These are phyloP conservation scores for Nicotiana knightiana DNA, from an alignment of 257 asterid genomes.

Conservation along the genomic window DNA sequence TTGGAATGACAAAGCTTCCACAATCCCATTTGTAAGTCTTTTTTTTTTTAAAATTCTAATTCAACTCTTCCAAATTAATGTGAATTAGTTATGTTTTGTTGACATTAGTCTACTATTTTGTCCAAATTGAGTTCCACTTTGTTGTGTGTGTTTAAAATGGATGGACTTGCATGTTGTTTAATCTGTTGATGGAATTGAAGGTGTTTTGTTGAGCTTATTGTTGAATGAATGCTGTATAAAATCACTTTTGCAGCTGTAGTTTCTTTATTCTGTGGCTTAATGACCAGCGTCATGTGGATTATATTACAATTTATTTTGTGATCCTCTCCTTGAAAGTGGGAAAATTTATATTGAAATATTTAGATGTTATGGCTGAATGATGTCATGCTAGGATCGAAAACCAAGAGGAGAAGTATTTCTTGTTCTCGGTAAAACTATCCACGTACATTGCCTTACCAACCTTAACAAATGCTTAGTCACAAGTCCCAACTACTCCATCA, in stretches of 20 bases:
- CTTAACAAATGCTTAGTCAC: background rate
- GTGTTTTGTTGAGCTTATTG: background rate
- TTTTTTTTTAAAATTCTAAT: background rate
- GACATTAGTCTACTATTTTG: background rate
- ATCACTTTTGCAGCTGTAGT: background rate
- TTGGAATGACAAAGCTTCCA: conserved; percentile 94
- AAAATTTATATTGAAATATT: background rate
- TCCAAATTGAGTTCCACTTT: background rate
- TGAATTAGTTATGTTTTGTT: background rate
- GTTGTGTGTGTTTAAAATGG: background rate
- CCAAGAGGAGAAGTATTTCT: background rate
- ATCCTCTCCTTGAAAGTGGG: background rate
- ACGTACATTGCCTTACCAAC: background rate
- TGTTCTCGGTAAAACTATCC: background rate
- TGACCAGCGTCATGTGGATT: background rate
- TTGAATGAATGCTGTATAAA: background rate
- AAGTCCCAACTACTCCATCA: background rate
- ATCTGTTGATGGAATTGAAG: background rate
- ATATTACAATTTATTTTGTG: background rate
- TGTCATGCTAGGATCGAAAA: background rate
- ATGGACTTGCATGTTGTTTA: background rate
- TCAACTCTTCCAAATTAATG: background rate
- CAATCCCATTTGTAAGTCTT: conserved; percentile 70
- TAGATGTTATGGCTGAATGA: background rate
- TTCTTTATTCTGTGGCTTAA: background rate